These are phyloP conservation scores for Clitopilus hobsonii DNA, from an alignment of 768 basidiomycete genomes.

Conservation along the genomic window DNA sequence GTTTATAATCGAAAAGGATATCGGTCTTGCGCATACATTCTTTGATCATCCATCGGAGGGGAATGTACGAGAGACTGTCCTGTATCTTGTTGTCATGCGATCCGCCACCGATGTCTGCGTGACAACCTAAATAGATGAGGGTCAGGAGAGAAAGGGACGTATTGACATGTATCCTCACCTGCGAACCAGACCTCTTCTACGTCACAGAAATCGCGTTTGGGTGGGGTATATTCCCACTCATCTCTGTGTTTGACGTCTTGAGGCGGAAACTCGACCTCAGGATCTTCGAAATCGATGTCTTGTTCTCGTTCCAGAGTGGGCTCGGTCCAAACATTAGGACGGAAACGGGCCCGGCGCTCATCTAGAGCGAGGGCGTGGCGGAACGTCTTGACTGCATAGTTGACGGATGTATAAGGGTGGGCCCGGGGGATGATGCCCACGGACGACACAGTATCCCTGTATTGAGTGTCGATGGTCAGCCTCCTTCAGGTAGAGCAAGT, in stretches of 20 bases:
- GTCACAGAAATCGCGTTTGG: constrained; percentile 14
- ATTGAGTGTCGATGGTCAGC: background rate
- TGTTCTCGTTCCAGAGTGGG: constrained; percentile 15
- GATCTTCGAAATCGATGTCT: constrained; percentile 18
- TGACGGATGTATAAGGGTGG: constrained; percentile 17
- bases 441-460: constrained; percentile 21
- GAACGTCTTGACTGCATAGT: constrained; percentile 17
- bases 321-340: constrained; percentile 18
- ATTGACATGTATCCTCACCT: constrained; percentile 5
- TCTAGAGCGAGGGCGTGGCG: constrained; percentile 20
- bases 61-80: constrained; percentile 19
- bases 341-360: constrained; percentile 18
- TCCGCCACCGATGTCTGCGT: constrained; percentile 21
- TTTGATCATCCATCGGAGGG: constrained; percentile 25
- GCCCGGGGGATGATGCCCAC: constrained; percentile 18
- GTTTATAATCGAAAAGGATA: constrained; percentile 16
- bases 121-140: constrained; percentile 11
- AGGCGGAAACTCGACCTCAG: constrained; percentile 5
- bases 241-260: constrained; percentile 7
- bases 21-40: constrained; percentile 18
- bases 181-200: constrained; percentile 22
- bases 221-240: constrained; percentile 14
- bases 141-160: background rate
- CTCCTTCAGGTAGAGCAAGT: background rate
- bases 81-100: constrained; percentile 15